Evolutionary conservation across 805 yeast species (phyloP), one percentile per base, ranked within the genome.

Genomic region (Saturnispora quitensis): DNA sequence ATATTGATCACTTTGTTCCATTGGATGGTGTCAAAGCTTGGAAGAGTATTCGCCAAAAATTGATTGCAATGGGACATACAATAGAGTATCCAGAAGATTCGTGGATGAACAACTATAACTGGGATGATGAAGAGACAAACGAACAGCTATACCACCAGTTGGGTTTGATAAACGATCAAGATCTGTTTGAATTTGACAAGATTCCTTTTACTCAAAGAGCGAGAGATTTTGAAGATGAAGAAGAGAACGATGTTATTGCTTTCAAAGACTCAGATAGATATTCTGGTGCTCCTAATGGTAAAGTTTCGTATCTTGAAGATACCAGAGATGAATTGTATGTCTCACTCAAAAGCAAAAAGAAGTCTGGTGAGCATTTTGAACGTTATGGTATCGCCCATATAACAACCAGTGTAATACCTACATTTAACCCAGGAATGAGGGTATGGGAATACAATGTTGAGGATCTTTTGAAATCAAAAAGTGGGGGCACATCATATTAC

Each of bases 1-100:
- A 88, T 66, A 72, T 87, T 50, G 96, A 89, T 63, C 96, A 88
- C 68, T 87, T 85, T 63, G 74, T 86, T 44, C 89, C 95, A 0
- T 70, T 84, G 54, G 91, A 88, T 68, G 75, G 88, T 2, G 75
- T 74, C 46, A 76, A 78, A 57, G 87, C 93, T 0, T 82, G 86
- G 70, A 73, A 74, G 53, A 75, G 78, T 7, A 68, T 78, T 47
- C 52, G 60, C 45, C 55, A 54, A n/a, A 53, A 57, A 20, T 24
- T 48, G 10, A 10, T 13, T n/a, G 10, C 36, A 40, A 69, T 63
- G 15, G 70, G 63, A 7, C 31, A 12, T 7, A 25, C 20, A 15
- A 3, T 20, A 2, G 24, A 52, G 20, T 60, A 60, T 2, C 56
- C 57, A 24, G 57, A 54, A 18, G 62, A 58, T 43, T 55, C 58